Evolutionary conservation across 148 eudicot species (phyloP).

Genomic region (Amaranthus palmeri): DNA sequence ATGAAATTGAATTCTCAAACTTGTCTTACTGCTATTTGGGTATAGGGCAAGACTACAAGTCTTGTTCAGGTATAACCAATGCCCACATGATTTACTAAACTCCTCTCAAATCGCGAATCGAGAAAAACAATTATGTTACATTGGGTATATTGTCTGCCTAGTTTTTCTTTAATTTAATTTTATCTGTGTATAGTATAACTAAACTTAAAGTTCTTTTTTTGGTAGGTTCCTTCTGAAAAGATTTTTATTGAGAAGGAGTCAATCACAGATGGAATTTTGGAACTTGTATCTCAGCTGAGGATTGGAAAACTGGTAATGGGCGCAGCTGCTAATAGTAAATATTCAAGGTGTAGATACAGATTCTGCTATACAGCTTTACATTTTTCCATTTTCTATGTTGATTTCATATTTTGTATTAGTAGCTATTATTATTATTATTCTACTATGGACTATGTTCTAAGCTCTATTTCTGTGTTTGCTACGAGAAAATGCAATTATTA

Average conservation of each 20-base stretch:
- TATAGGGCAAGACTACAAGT: too few relatives aligned
- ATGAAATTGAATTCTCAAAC: not conserved
- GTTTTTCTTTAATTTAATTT: too few relatives aligned
- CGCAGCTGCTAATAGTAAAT: conserved; percentile 53
- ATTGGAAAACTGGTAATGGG: conserved; percentile 83
- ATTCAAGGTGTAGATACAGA: conserved; percentile 38
- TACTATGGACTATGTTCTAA: too few relatives aligned
- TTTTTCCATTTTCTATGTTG: not conserved
- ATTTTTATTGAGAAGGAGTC: conserved; percentile 42
- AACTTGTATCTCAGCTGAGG: conserved; percentile 47
- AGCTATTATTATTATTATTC: too few relatives aligned
- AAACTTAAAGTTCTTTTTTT: not conserved
- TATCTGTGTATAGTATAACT: not conserved
- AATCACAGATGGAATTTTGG: conserved; percentile 66
- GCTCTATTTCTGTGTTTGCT: too few relatives aligned
- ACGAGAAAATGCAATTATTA: not conserved
- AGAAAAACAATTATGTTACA: not conserved
- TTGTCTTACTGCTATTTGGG: too few relatives aligned
- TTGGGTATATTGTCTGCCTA: too few relatives aligned
- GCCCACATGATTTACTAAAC: too few relatives aligned
- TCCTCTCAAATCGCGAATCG: not conserved
- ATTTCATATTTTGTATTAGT: not conserved
- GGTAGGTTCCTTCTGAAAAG: conserved; percentile 45
- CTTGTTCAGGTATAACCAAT: too few relatives aligned
- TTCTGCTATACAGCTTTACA: not conserved